Base-by-base conservation (phyloP, 768 basidiomycete species). In the Agrocybe chaxingu region DNA sequence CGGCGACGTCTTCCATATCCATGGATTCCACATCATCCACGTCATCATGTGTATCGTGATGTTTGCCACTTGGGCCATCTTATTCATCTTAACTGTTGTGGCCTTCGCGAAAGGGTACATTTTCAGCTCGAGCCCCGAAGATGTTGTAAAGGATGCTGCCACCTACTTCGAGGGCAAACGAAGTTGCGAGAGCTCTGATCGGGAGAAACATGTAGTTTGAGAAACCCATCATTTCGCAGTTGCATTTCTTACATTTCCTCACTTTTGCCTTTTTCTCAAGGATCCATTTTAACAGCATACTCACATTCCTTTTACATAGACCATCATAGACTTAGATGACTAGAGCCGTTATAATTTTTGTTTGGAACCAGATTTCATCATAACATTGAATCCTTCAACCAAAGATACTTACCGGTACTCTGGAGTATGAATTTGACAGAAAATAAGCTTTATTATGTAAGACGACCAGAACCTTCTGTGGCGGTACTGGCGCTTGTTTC, bases 21-120 rank as follows among this genome's bases (percentile, higher is more conserved):
- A 61, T 13, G 72, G 69, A 2, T 74, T 77, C 57, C 59, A 64
- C 53, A 53, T 62, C 51, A 50, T 74, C 45, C 75, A 78, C 55
- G 44, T 68, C 11, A 55, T 75, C 53, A 70, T 77, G 66, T 62
- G 69, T 1, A 53, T 70, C 42, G n/a, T 69, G 47, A 73, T 78
- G 67, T 66, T 63, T 49, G 13, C 63, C 10, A 69, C 66, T 8
- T 76, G 76, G 75, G 51, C 60, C 29, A 59, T 77, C 18, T 64
- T 78, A 36, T 70, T 75, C 57, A 55, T 64, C 39, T 61, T 77
- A 51, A 77, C 76, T 1, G 49, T 62, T 18, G 36, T 70, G 34
- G 76, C 74, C 4, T 74, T 77, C 57, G 65, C 57, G 57, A 67
- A 70, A 48, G 76, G 76, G 31, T 61, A 66, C 46, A 77, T 78